These are phyloP conservation scores for Trichoderma orchidacearum DNA, from an alignment of 495 filamentous ascomycete species.

Conservation along the genomic window DNA sequence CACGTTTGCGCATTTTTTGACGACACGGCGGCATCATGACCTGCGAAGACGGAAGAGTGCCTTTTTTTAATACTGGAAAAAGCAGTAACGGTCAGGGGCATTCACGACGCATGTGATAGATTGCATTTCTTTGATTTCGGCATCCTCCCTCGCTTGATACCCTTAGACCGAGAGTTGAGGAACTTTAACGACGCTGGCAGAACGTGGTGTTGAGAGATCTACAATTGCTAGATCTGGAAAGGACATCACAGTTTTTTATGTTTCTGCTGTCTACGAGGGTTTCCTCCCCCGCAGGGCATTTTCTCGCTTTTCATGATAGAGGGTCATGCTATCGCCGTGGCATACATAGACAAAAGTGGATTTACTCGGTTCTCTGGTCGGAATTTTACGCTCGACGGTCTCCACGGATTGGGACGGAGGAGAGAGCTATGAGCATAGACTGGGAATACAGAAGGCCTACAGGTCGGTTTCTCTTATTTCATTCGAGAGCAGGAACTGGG, in stretches of 20 bases:
- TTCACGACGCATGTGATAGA: constrained; percentile 7
- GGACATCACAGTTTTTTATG: constrained; percentile 12
- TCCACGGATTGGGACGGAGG: constrained; percentile 4
- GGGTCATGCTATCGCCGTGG: constrained; percentile 23
- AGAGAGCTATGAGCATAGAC: constrained; percentile 1
- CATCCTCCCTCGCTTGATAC: constrained; percentile 19
- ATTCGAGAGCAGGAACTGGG: not conserved
- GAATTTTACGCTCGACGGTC: not conserved
- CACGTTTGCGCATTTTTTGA: not conserved
- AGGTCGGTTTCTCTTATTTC: not conserved
- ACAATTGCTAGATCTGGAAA: constrained; percentile 14
- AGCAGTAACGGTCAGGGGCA: constrained; percentile 7
- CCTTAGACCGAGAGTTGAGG: constrained; percentile 19
- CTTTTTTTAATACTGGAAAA: constrained; percentile 1
- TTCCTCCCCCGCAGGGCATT: constrained; percentile 17
- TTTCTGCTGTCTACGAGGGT: constrained; percentile 25
- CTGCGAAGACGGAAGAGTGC: constrained; percentile 3
- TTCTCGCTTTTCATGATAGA: constrained; percentile 26
- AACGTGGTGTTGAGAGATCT: constrained; percentile 11
- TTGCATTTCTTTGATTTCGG: constrained; percentile 7
- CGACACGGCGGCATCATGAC: constrained; percentile 6
- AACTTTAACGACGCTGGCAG: constrained; percentile 9
- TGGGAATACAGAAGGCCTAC: not conserved
- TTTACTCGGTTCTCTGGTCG: constrained; percentile 36
- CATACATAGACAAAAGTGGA: constrained; percentile 48